Evolutionary conservation across 2,329 filamentous ascomycete genomes (phyloP).

Genomic region (Alternaria arbusti): DNA sequence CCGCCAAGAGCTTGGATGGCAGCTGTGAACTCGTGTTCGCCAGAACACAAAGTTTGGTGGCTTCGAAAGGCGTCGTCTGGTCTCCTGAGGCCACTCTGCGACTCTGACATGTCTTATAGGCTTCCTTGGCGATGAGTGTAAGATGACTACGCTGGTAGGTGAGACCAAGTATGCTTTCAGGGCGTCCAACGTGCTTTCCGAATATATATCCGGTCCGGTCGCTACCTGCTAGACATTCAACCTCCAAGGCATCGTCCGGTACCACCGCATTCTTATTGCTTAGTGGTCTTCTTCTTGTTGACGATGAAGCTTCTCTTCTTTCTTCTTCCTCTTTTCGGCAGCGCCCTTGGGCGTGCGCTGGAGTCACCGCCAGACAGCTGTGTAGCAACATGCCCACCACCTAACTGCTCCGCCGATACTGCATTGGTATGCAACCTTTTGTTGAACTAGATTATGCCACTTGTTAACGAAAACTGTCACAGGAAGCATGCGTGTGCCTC

Average conservation of each 20-base stretch:
- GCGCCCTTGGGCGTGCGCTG: neutral
- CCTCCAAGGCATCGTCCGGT: neutral
- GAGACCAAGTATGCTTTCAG: neutral
- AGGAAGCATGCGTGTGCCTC: conserved; percentile 38
- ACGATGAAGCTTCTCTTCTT: conserved; percentile 5
- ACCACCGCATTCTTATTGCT: neutral
- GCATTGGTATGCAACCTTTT: neutral
- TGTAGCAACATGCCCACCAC: neutral
- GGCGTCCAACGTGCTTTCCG: neutral
- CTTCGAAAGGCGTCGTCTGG: neutral
- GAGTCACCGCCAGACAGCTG: neutral
- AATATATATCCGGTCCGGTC: neutral
- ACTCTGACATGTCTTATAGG: neutral
- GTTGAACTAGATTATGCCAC: rapidly evolving
- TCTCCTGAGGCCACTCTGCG: neutral
- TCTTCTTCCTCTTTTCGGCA: conserved; percentile 2
- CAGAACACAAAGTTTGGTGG: neutral
- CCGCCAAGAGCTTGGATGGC: neutral
- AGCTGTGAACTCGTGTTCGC: conserved; percentile 1
- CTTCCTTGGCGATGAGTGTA: conserved; percentile 2
- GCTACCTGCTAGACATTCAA: neutral
- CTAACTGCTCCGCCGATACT: neutral
- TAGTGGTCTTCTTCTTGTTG: neutral
- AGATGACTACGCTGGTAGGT: neutral
- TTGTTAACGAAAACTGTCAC: neutral